Evolutionary conservation across 1,139 yeast species (phyloP).

Genomic region (Candida glucosophila): DNA sequence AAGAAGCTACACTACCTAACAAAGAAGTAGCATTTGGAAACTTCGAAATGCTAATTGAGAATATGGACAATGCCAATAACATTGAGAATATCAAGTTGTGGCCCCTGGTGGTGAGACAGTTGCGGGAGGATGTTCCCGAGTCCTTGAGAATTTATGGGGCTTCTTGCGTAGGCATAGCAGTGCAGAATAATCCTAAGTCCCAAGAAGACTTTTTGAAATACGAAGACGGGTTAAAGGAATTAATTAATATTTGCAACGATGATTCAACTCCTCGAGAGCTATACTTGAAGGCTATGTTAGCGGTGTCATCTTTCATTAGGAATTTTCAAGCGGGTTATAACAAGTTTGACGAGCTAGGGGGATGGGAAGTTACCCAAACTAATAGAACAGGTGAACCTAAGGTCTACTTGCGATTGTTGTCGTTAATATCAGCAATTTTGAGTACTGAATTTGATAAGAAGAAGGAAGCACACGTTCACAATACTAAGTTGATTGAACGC

Average conservation of each 20-base stretch:
- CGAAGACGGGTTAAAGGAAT: conserved; percentile 32
- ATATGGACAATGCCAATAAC: conserved; percentile 90
- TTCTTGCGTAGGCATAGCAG: conserved; percentile 82
- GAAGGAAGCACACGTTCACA: conserved; percentile 31
- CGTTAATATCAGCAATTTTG: conserved; percentile 49
- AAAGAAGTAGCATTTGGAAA: conserved; percentile 78
- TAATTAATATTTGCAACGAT: conserved; percentile 30
- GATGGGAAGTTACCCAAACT: conserved; percentile 44
- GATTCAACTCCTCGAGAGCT: conserved; percentile 24
- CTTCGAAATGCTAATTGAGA: conserved; percentile 90
- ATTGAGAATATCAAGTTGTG: conserved; percentile 78
- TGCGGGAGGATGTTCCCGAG: conserved; percentile 27
- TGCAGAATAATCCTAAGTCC: conserved; percentile 75
- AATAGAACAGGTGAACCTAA: conserved; percentile 19
- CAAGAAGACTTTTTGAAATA: conserved; percentile 55
- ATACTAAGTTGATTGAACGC: conserved; percentile 28
- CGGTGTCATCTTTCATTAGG: conserved; percentile 67
- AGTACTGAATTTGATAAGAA: conserved; percentile 40
- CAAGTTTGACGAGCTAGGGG: conserved; percentile 46
- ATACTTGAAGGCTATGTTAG: conserved; percentile 62
- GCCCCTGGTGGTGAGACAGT: conserved; percentile 53
- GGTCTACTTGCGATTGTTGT: conserved; percentile 44
- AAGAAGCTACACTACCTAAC: conserved; percentile 54
- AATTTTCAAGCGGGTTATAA: conserved; percentile 54
- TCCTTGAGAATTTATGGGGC: conserved; percentile 51